Evolutionary conservation across 305 asterid species (phyloP), one percentile per base, ranked within the genome.

Genomic region (Nicotiana rustica): DNA sequence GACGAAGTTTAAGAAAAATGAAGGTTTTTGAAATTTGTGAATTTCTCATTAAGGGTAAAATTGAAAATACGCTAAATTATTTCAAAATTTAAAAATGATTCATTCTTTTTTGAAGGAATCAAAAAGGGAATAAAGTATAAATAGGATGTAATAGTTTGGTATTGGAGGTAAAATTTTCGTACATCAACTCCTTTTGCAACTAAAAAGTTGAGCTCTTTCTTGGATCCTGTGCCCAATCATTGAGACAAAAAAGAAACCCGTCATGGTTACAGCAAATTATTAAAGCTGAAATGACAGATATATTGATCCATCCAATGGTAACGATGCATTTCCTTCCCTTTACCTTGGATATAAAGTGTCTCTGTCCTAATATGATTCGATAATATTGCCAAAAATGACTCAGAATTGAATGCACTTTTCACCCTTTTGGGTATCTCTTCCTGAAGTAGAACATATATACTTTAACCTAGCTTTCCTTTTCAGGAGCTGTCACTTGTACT

Each of bases 221-320:
- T 61, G 6, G 67, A 25, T 64, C 36, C 6, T 10, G 10, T 1
- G 25, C n/a, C 6, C 6, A 6, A 67, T 67, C 73, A 33, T 15
- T 31, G 52, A 67, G 29, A 35, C 75, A 35, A 67, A 8, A 35
- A 67, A 29, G 17, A 56, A 56, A 56, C 19, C 6, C 7, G 6
- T 15, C 4, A 67, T 19, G 18, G 29, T 2, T 13, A 2, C 18
- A 21, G 6, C 69, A 0, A 29, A 64, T 64, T 64, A 25, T 29
- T 25, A 12, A 64, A 64, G 38, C 69, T 25, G n/a, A 64, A 64
- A 12, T 64, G 38, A 25, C n/a, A 64, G 18, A 12, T 25, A 5
- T 25, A 10, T n/a, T 64, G 69, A 67, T 35, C 25, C 52, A 35
- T 35, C 75, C 75, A 67, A 67, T 38, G 52, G 75, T 17, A 67